Percentiles rank a stretch among this genome's conserved stretches.
These are phyloP conservation scores for Scleroderma bovista DNA, from an alignment of 768 basidiomycete genomes.

Conservation along the genomic window DNA sequence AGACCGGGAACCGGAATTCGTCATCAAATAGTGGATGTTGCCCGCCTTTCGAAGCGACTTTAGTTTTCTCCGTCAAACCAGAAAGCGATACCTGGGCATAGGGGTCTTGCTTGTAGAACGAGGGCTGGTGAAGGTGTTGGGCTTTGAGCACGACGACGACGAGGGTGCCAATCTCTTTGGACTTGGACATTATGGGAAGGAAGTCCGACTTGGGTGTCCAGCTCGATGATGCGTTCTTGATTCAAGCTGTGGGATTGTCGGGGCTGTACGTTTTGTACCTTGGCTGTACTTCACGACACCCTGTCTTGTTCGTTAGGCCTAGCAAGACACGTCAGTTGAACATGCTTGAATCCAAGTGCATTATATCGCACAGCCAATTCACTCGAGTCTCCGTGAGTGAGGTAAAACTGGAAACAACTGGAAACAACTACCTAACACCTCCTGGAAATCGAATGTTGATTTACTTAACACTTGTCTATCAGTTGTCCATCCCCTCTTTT, in stretches of 20 bases:
- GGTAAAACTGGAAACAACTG: too few species aligned
- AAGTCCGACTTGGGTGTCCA: neutral
- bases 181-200: conserved; percentile 19
- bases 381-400: too few species aligned
- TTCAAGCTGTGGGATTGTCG: conserved; percentile 40
- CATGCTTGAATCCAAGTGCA: conserved; percentile 7
- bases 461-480: too few species aligned
- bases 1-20: conserved; percentile 74
- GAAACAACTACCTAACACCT: too few species aligned
- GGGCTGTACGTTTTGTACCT: conserved; percentile 7
- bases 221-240: neutral
- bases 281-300: neutral
- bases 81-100: conserved; percentile 62
- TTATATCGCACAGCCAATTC: too few species aligned
- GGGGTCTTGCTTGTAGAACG: conserved; percentile 89
- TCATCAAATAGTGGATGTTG: conserved; percentile 94
- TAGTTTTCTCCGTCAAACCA: conserved; percentile 62
- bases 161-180: conserved; percentile 68
- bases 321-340: too few species aligned
- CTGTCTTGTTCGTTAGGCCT: too few species aligned
- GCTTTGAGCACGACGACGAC: conserved; percentile 85
- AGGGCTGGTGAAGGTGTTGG: conserved; percentile 76
- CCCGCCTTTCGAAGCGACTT: conserved; percentile 77
- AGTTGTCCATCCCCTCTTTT: too few species aligned
- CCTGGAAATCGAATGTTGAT: too few species aligned